A percentile compares a stretch with the other conserved stretches of the same genome.
Conservation (phyloP, 1,284 basidiomycete species). For the Lentinus polychrous region DNA sequence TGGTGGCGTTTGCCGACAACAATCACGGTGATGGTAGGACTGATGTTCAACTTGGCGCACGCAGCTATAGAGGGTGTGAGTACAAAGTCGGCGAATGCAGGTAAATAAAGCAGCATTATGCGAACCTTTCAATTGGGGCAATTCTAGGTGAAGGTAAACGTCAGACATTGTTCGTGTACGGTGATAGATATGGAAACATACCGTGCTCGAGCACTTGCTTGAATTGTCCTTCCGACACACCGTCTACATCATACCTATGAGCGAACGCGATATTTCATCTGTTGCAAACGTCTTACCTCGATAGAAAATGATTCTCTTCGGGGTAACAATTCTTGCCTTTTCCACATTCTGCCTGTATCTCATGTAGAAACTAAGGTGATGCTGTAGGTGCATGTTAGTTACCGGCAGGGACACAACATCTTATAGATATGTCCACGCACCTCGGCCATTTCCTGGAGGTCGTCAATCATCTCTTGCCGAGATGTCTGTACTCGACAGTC, state of each 20-base stretch:
- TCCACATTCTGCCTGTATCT: conserved; percentile 45
- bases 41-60: conserved; percentile 45
- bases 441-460: conserved; percentile 54
- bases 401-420: neutral
- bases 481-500: conserved; percentile 61
- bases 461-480: conserved; percentile 68
- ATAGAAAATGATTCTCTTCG: conserved; percentile 69
- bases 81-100: too few relatives aligned
- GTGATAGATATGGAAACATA: conserved; percentile 19
- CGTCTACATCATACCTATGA: conserved; percentile 37
- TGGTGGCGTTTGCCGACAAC: conserved; percentile 76
- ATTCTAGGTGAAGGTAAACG: conserved; percentile 33
- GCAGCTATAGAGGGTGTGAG: conserved; percentile 48
- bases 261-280: conserved; percentile 1
- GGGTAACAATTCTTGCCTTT: conserved; percentile 40
- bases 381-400: conserved; percentile 23
- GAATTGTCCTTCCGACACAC: conserved; percentile 78
- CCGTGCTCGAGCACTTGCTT: conserved; percentile 57
- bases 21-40: conserved; percentile 64
- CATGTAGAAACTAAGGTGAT: conserved; percentile 49
- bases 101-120: too few relatives aligned
- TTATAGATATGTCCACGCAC: conserved; percentile 23
- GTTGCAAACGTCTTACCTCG: conserved; percentile 41
- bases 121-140: conserved; percentile 50
- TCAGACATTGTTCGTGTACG: neutral